Conservation (phyloP, 2,329 filamentous ascomycete genomes). For the Scopulariopsis brevicaulis region DNA sequence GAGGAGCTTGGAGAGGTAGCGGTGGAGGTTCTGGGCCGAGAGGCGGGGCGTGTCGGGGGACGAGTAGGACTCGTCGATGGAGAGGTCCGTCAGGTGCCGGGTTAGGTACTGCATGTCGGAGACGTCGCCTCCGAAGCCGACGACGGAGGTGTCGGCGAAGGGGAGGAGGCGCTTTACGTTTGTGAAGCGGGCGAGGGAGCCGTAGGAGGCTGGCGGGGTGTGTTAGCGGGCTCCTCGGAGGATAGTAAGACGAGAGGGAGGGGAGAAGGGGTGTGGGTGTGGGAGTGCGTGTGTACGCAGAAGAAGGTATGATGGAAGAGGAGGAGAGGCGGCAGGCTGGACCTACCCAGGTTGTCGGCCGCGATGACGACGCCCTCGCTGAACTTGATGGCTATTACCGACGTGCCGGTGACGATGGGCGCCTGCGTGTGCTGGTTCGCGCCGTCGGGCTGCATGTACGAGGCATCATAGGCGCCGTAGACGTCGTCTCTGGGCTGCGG, state of each 20-base stretch:
- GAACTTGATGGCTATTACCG: conserved; percentile 90
- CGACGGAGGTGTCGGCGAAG: conserved; percentile 72
- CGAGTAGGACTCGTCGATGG: conserved; percentile 80
- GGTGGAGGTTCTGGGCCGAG: conserved; percentile 89
- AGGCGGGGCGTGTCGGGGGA: conserved; percentile 36
- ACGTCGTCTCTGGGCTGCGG: conserved; percentile 87
- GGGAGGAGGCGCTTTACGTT: conserved; percentile 89
- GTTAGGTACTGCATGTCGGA: conserved; percentile 99
- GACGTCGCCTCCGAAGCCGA: conserved; percentile 94
- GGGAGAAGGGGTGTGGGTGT: too few relatives aligned
- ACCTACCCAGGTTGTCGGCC: conserved; percentile 80
- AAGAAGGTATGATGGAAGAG: not conserved
- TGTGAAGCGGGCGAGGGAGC: conserved; percentile 90
- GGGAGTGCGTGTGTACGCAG: too few relatives aligned
- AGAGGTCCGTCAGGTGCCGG: conserved; percentile 76
- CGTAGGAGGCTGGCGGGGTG: conserved; percentile 68
- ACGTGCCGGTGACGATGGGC: conserved; percentile 92
- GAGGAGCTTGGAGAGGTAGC: conserved; percentile 90
- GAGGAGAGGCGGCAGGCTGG: not conserved
- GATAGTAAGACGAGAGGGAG: not conserved
- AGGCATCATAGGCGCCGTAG: conserved; percentile 85
- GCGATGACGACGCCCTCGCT: conserved; percentile 94
- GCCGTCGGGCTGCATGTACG: conserved; percentile 61
- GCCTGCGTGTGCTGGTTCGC: conserved; percentile 83
- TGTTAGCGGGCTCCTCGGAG: not conserved